Evolutionary conservation across 371 early-diverging fungal genomes (phyloP), one percentile per base, ranked within the genome.

Genomic region (Saksenaea vasiformis): DNA sequence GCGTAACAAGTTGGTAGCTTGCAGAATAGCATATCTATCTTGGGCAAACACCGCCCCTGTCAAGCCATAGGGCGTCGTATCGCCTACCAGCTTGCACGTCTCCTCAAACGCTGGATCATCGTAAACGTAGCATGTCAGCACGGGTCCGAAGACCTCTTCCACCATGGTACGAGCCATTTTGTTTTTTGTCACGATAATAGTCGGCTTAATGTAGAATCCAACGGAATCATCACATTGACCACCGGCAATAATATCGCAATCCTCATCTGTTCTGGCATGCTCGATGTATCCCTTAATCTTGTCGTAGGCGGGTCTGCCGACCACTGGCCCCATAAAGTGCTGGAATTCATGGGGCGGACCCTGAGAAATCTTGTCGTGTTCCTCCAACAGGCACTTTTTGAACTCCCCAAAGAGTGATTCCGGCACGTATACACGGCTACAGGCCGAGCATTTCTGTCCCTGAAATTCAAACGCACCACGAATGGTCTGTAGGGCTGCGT

Each of bases 101-200:
- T 80, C 64, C 60, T 90, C 91, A 63, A 89, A 93, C 54, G 96
- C 83, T 44, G 85, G 88, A 55, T 90, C 93, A 37, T 90, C 90
- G 76, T 98, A 96, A 22, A 93, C 94, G 72, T 93, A 95, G 71
- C 93, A 82, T 61, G 98, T 97, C 39, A 98, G 78, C 15, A 98
- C 95, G 54, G 99, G 98, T 22, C 98, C 99, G 74, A 98, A 98
- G 72, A 98, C 94, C 80, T 98, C 99, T 66, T 97, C 94, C 24
- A 71, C 85, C 89, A 98, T 88, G 31, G 96, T 95, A 77, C 90
- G 91, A 59, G 90, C 82, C 60, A 87, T 72, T 61, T 93, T 93
- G 76, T 96, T 88, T 70, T 88, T 92, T 69, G 98, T 94, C 24
- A 88, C 78, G 53, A 98, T 85, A 66, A 98, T 81, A 31, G 99